Evolutionary conservation across 164 flowering plant genomes (phyloP).

Genomic region (Umbellularia californica): DNA sequence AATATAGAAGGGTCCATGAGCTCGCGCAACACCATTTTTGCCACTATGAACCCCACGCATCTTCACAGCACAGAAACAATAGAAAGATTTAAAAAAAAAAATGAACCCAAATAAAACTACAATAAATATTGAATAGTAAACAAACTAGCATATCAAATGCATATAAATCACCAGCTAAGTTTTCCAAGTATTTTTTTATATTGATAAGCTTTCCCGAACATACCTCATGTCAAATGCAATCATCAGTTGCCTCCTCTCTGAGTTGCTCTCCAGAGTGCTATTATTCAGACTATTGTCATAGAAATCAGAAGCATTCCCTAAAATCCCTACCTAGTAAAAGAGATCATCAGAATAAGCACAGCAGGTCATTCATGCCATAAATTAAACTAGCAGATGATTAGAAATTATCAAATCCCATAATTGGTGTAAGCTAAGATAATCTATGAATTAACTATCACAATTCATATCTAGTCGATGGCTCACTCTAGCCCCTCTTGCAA

Average conservation of each 20-base stretch:
- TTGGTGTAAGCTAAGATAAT: background rate
- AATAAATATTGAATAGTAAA: no score
- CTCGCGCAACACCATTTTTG: slow-evolving; percentile 88
- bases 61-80: slow-evolving; percentile 30
- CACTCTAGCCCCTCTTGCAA: background rate
- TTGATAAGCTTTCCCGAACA: background rate
- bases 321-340: slow-evolving; percentile 73
- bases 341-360: slow-evolving; percentile 7
- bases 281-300: slow-evolving; percentile 38
- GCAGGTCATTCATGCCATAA: background rate
- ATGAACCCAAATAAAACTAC: background rate
- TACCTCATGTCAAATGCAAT: slow-evolving; percentile 99
- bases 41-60: slow-evolving; percentile 98
- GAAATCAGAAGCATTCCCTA: slow-evolving; percentile 94
- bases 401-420: background rate
- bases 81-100: background rate
- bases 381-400: background rate
- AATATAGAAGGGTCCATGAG: slow-evolving; percentile 85
- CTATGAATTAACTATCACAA: background rate
- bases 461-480: background rate
- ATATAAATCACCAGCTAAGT: background rate
- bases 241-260: slow-evolving; percentile 86
- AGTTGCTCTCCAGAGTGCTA: slow-evolving; percentile 32
- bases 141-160: background rate
- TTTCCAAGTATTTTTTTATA: background rate